Base-by-base conservation (phyloP, 208 protist species). In the Polymyxa betae region DNA sequence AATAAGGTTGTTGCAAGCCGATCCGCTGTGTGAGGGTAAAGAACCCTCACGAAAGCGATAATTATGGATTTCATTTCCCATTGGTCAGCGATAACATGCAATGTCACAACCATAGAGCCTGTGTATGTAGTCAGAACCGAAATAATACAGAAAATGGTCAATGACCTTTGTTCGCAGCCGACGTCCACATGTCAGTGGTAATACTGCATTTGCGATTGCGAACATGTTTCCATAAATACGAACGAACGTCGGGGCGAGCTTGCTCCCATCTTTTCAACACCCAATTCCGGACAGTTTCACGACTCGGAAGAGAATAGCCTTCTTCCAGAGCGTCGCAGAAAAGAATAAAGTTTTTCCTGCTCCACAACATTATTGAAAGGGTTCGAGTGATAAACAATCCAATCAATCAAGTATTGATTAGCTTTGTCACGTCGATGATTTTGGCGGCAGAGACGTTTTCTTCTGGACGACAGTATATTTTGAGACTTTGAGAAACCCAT, bases 51-150 rank as follows among this genome's bases (percentile, higher is more conserved):
- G 40, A 82, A 82, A 38, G 16, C 72, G n/a, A 35, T 35, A 82
- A 82, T 43, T 5, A 82, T 82, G n/a, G 72, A 82, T n/a, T 38
- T n/a, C 5, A 82, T 82, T 82, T 82, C 72, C 72, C 72, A 82
- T 20, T 82, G 5, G 40, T 82, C 72, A 35, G 5, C 40, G 12
- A 82, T 35, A 43, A 45, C 5, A 82, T 82, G 72, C 16, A 82
- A 43, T 38, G 16, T 82, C 5, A 82, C 40, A 12, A 43, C 72
- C 72, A 82, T 82, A 43, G 5, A 82, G 10, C 72, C 72, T 82
- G 49, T 60, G 5, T 60, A 60, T 29, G 12, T 60, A 29, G 24
- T 29, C 49, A 29, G 24, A 5, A 60, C 5, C 5, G 24, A 24
- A 60, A 60, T 29, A 60, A 60, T 60, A 60, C 49, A 24, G 5